Conservation (phyloP, 2,329 filamentous ascomycete species). For the Colletotrichum tamarilloi region DNA sequence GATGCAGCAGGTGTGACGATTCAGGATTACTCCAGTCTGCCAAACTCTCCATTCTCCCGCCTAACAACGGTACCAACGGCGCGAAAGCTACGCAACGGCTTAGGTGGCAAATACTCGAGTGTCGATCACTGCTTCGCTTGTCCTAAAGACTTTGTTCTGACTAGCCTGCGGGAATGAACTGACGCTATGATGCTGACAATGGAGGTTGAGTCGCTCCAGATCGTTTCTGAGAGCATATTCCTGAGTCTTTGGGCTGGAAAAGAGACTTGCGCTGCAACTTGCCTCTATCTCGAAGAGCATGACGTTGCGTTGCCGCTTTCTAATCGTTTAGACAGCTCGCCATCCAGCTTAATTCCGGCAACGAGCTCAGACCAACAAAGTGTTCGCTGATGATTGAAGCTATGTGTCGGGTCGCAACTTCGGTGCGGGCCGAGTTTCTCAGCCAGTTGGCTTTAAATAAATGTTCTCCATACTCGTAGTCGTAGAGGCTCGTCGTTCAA, state of each 20-base stretch:
- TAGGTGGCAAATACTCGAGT: conserved; percentile 26
- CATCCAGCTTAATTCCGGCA: not conserved
- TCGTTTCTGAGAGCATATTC: not conserved
- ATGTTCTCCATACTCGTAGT: not conserved
- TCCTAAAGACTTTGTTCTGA: not conserved
- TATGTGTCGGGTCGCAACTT: not conserved
- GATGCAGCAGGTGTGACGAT: not conserved
- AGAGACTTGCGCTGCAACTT: not conserved
- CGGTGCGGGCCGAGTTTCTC: not conserved
- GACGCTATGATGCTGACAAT: conserved; percentile 20
- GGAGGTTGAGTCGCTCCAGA: not conserved
- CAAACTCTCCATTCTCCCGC: not conserved
- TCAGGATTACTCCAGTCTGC: not conserved
- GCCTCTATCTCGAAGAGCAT: not conserved
- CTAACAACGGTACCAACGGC: conserved; percentile 7
- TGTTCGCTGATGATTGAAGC: not conserved
- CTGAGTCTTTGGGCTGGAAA: not conserved
- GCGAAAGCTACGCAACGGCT: conserved; percentile 6
- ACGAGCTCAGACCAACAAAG: not conserved
- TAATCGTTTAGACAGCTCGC: not conserved
- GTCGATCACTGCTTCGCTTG: conserved; percentile 11
- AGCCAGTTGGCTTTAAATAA: not conserved
- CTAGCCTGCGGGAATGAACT: not conserved
- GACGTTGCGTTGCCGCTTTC: not conserved
- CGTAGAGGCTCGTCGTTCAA: not conserved